These are phyloP conservation scores for Suhomyces sp. DNA, from an alignment of 805 yeast genomes.

Conservation along the genomic window DNA sequence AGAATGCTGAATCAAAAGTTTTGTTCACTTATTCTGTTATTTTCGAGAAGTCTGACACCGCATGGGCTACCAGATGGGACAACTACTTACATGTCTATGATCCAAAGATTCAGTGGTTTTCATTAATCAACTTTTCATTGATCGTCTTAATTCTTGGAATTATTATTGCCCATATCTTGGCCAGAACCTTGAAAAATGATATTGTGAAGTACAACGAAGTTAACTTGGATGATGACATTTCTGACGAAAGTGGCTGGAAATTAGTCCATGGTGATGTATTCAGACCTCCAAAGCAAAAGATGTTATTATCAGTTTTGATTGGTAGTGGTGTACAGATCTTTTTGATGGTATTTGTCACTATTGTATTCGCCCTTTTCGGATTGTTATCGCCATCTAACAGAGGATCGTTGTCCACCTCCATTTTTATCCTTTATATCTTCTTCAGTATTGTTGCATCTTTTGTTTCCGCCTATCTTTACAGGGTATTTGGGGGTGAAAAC, in stretches of 20 bases:
- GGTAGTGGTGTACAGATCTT: constrained; percentile 89
- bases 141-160: constrained; percentile 75
- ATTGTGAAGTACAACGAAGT: constrained; percentile 86
- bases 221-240: constrained; percentile 79
- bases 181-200: constrained; percentile 80
- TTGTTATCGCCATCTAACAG: constrained; percentile 90
- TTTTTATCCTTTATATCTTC: constrained; percentile 79
- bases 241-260: constrained; percentile 97
- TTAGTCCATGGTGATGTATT: constrained; percentile 93
- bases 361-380: constrained; percentile 83
- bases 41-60: constrained; percentile 67
- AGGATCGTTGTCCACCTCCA: constrained; percentile 87
- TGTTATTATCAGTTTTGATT: constrained; percentile 73
- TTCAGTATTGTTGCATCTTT: constrained; percentile 84
- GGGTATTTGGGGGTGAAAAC: constrained; percentile 85
- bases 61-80: constrained; percentile 99
- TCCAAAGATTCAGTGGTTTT: constrained; percentile 95
- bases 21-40: constrained; percentile 79
- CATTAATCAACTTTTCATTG: constrained; percentile 80
- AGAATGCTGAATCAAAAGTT: constrained; percentile 57
- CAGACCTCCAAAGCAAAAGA: constrained; percentile 71
- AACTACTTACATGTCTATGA: constrained; percentile 88
- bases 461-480: constrained; percentile 81
- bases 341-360: constrained; percentile 69
- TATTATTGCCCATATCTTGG: constrained; percentile 74